phyloP scores from a whole-genome alignment of 176 grass and related monocot genomes.

The Zea mays region DNA sequence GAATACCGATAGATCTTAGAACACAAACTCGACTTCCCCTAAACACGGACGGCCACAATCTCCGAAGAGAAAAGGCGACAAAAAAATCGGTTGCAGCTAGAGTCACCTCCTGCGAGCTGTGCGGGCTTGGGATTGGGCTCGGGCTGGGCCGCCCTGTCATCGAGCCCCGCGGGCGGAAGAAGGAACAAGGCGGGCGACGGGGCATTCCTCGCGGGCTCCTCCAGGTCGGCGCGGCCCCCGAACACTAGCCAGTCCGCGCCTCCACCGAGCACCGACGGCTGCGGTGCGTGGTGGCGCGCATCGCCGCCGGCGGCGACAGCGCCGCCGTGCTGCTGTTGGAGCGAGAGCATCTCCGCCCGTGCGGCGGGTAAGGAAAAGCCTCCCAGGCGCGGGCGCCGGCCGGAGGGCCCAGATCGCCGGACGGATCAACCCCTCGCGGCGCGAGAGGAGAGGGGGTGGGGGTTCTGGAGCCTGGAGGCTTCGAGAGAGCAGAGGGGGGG shows the following conservation, averaged over 20 bases:
- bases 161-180: slow-evolving; percentile 37
- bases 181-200: slow-evolving; percentile 38
- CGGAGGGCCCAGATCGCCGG: slow-evolving; percentile 33
- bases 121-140: slow-evolving; percentile 41
- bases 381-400: slow-evolving; percentile 32
- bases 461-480: background rate
- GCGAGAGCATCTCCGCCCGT: slow-evolving; percentile 41
- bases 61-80: background rate
- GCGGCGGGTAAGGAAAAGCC: slow-evolving; percentile 22
- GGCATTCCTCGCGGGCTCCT: slow-evolving; percentile 23
- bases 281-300: slow-evolving; percentile 33
- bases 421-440: slow-evolving; percentile 3
- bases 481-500: slow-evolving; percentile 2
- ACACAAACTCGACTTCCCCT: slow-evolving; percentile 22
- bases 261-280: slow-evolving; percentile 25
- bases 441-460: background rate
- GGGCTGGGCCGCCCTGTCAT: slow-evolving; percentile 40
- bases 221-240: slow-evolving; percentile 33
- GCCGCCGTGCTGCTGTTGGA: slow-evolving; percentile 27
- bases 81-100: slow-evolving; percentile 19
- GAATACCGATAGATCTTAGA: slow-evolving; percentile 25
- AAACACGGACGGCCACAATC: slow-evolving; percentile 5
- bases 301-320: slow-evolving; percentile 17
- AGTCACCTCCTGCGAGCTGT: slow-evolving; percentile 49
- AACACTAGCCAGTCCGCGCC: slow-evolving; percentile 52